Evolutionary conservation across 2,329 filamentous ascomycete genomes (phyloP).

Genomic region (Ophiostoma novo-ulmi): DNA sequence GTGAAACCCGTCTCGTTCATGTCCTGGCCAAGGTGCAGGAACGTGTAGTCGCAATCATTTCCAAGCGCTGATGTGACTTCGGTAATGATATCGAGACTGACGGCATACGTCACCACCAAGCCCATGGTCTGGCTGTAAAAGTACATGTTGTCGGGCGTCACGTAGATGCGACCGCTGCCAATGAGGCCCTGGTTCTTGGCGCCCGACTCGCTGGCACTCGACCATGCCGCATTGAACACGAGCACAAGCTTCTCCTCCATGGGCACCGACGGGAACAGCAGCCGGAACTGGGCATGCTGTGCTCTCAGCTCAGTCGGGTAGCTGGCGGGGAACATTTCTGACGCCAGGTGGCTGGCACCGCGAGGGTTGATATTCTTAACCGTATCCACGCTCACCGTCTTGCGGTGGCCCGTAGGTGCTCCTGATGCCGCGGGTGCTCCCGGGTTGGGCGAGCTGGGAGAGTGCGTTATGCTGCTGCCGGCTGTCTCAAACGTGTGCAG

Average conservation of each 20-base stretch:
- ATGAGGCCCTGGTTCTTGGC: conserved; percentile 50
- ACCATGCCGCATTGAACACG: conserved; percentile 90
- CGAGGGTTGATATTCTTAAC: conserved; percentile 34
- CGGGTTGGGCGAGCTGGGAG: not conserved
- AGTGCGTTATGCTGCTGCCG: not conserved
- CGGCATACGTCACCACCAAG: conserved; percentile 74
- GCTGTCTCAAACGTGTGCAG: conserved; percentile 22
- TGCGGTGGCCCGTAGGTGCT: conserved; percentile 38
- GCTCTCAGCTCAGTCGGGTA: conserved; percentile 79
- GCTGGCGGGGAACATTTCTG: conserved; percentile 61
- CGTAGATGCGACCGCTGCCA: conserved; percentile 71
- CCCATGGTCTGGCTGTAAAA: conserved; percentile 96
- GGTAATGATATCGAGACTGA: conserved; percentile 69
- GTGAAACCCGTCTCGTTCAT: conserved; percentile 59
- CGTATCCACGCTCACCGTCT: conserved; percentile 42
- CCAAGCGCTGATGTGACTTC: conserved; percentile 89
- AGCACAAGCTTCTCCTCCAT: conserved; percentile 77
- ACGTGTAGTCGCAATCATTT: conserved; percentile 87
- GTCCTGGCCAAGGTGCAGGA: conserved; percentile 67
- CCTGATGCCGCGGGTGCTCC: conserved; percentile 28
- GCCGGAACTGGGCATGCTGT: conserved; percentile 88
- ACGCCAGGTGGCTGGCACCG: conserved; percentile 36
- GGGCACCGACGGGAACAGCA: conserved; percentile 78
- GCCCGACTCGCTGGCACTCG: conserved; percentile 45
- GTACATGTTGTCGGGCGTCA: conserved; percentile 82